Percentiles rank a stretch among this genome's conserved stretches.
These are phyloP conservation scores for Coix lacrymajobi DNA, from an alignment of 176 grass and related monocot genomes.

Conservation along the genomic window DNA sequence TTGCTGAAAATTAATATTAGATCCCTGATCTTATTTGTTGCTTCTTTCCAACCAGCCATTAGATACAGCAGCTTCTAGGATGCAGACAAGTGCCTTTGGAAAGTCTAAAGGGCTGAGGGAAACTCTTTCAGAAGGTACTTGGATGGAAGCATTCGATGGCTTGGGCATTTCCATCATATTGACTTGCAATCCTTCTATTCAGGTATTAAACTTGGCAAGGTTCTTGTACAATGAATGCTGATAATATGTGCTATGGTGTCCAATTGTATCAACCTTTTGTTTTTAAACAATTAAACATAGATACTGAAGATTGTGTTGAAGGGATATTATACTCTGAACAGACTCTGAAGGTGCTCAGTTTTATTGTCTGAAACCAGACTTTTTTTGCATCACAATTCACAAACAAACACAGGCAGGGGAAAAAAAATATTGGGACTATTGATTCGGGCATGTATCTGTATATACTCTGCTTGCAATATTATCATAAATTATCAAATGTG, in stretches of 20 bases:
- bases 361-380: background rate
- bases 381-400: constrained; percentile 1
- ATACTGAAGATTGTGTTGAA: background rate
- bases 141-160: constrained; percentile 85
- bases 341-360: background rate
- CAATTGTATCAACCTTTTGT: background rate
- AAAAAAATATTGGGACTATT: background rate
- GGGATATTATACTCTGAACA: background rate
- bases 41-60: constrained; percentile 56
- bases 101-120: constrained; percentile 83
- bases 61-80: constrained; percentile 89
- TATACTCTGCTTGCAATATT: background rate
- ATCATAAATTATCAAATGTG: background rate
- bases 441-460: background rate
- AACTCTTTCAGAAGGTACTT: constrained; percentile 78
- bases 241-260: background rate
- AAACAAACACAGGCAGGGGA: background rate
- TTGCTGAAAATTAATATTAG: background rate
- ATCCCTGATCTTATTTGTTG: constrained; percentile 14
- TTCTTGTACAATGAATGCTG: background rate
- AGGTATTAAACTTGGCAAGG: constrained; percentile 49
- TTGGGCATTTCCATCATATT: constrained; percentile 92
- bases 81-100: constrained; percentile 97
- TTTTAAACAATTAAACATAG: background rate
- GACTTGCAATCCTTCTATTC: constrained; percentile 95